Evolutionary conservation across 441 rosid species (phyloP).

Genomic region (Erodium chrysanthum): DNA sequence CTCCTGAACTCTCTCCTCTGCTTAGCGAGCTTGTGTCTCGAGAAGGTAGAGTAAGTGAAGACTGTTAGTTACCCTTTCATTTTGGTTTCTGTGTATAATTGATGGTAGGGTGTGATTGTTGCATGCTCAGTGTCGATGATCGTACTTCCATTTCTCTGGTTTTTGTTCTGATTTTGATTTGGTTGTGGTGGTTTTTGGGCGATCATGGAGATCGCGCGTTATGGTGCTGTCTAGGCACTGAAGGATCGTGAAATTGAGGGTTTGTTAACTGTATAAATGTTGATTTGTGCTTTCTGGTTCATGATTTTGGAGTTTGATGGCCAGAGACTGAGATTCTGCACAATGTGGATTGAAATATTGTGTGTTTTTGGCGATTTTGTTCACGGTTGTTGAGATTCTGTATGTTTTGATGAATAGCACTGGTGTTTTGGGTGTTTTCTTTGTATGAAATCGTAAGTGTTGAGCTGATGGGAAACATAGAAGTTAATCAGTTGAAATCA

Average conservation of each 20-base stretch:
- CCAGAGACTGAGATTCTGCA: not conserved
- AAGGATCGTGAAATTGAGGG: not conserved
- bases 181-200: not conserved
- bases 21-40: not conserved
- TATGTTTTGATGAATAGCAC: not conserved
- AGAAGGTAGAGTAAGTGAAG: not conserved
- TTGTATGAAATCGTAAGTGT: not conserved
- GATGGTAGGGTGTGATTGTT: not conserved
- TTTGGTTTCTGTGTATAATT: not conserved
- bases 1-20: not conserved
- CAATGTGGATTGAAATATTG: constrained; percentile 22
- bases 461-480: constrained; percentile 7
- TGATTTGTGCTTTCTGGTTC: constrained; percentile 6
- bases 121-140: constrained; percentile 1
- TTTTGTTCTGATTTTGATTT: not conserved
- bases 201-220: not conserved
- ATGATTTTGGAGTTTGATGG: not conserved
- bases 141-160: not conserved
- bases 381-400: not conserved
- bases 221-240: constrained; percentile 4
- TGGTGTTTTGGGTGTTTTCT: not conserved
- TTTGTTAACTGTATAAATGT: constrained; percentile 13
- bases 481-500: not conserved
- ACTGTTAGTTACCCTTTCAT: not conserved
- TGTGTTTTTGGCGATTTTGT: not conserved